These are phyloP conservation scores for Corynespora cassiicola DNA, from an alignment of 2,329 filamentous ascomycete species.

Conservation along the genomic window DNA sequence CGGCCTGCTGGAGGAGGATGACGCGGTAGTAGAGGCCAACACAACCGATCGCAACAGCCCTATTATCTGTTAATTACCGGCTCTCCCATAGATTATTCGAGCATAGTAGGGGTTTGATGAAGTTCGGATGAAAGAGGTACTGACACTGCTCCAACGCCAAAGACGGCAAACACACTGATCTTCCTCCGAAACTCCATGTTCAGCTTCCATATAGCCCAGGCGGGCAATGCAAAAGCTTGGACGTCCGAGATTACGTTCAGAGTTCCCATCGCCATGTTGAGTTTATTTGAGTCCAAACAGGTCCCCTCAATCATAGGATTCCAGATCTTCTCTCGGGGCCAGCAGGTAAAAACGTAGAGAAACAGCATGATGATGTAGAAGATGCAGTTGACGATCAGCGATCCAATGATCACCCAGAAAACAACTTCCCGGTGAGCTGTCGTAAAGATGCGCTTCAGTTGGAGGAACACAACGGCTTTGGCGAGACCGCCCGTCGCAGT, in stretches of 20 bases:
- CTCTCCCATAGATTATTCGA: not conserved
- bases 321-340: slow-evolving; percentile 13
- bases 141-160: slow-evolving; percentile 14
- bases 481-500: slow-evolving; percentile 9
- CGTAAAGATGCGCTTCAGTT: slow-evolving; percentile 18
- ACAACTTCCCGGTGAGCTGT: slow-evolving; percentile 6
- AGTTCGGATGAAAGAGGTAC: too few relatives aligned
- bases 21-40: slow-evolving; percentile 12
- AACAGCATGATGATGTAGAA: slow-evolving; percentile 15
- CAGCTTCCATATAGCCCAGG: slow-evolving; percentile 15
- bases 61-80: not conserved
- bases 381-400: slow-evolving; percentile 10
- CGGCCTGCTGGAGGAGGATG: slow-evolving; percentile 6
- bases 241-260: slow-evolving; percentile 17
- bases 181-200: slow-evolving; percentile 15
- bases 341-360: slow-evolving; percentile 18
- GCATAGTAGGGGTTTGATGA: too few relatives aligned
- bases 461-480: slow-evolving; percentile 11
- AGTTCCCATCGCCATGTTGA: slow-evolving; percentile 13
- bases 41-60: slow-evolving; percentile 10
- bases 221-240: slow-evolving; percentile 20
- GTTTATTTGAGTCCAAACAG: slow-evolving; percentile 12
- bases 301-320: slow-evolving; percentile 8
- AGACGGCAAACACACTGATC: slow-evolving; percentile 18
- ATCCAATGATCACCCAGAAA: slow-evolving; percentile 14